A percentile compares a stretch with the other conserved stretches of the same genome.
Conservation (phyloP, 768 basidiomycete genomes). For the Pulveroboletus frians region DNA sequence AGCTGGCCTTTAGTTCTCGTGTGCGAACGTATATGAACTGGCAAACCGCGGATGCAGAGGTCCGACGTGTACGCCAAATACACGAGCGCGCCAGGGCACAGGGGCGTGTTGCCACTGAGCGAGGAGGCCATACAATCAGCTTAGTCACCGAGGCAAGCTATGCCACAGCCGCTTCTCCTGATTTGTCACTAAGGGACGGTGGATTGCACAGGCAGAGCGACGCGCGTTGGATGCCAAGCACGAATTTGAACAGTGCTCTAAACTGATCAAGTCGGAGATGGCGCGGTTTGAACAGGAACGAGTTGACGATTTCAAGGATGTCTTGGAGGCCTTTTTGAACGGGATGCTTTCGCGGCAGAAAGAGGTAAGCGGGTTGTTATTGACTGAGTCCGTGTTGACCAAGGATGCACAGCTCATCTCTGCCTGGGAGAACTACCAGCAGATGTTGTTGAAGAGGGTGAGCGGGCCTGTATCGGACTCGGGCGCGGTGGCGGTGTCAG, state of each 20-base stretch:
- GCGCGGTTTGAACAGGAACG: conserved; percentile 90
- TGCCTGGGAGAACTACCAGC: conserved; percentile 81
- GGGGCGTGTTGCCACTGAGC: conserved; percentile 66
- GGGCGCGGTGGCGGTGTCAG: neutral
- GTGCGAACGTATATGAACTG: conserved; percentile 76
- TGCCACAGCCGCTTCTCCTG: neutral
- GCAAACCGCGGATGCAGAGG: conserved; percentile 75
- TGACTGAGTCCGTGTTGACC: neutral
- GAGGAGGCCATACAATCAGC: conserved; percentile 65
- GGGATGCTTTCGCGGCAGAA: conserved; percentile 85
- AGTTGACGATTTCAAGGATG: conserved; percentile 86
- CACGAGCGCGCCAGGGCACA: conserved; percentile 82
- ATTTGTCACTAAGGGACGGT: neutral
- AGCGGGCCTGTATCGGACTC: neutral
- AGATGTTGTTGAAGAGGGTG: conserved; percentile 53
- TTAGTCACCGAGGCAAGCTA: conserved; percentile 72
- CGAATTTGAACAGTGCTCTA: conserved; percentile 87
- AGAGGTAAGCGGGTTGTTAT: conserved; percentile 43
- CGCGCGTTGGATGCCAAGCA: conserved; percentile 75
- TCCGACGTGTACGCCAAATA: conserved; percentile 61
- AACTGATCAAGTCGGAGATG: conserved; percentile 84
- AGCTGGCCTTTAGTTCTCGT: conserved; percentile 87
- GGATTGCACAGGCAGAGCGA: conserved; percentile 64
- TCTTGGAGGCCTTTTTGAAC: conserved; percentile 78
- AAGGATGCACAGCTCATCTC: conserved; percentile 54